Percentiles rank a stretch among this genome's conserved stretches.
These are phyloP conservation scores for Leucaena leucocephala DNA, from an alignment of 306 rosid genomes.

Conservation along the genomic window DNA sequence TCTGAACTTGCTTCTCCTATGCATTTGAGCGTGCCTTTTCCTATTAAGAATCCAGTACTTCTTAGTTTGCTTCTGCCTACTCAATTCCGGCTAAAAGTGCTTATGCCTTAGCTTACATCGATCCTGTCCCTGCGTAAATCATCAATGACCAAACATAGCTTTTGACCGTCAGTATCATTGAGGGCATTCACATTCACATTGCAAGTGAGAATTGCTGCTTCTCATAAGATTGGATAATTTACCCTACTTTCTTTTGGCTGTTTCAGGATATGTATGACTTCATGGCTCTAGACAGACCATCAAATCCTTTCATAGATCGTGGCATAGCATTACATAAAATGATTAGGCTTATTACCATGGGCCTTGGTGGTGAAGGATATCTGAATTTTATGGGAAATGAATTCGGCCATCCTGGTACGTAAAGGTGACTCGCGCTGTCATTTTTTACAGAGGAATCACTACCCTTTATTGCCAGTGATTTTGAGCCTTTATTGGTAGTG, in stretches of 20 bases:
- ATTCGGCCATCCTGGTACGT: slow-evolving; percentile 75
- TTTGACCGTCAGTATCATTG: not conserved
- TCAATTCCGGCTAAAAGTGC: not conserved
- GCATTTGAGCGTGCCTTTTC: slow-evolving; percentile 32
- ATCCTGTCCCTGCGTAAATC: not conserved
- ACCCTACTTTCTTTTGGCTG: slow-evolving; percentile 28
- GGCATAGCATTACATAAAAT: slow-evolving; percentile 96
- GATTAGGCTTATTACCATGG: slow-evolving; percentile 89
- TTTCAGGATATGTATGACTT: slow-evolving; percentile 95
- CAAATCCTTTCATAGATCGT: slow-evolving; percentile 80
- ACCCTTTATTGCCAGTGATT: not conserved
- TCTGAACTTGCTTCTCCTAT: not conserved
- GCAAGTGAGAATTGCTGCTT: slow-evolving; percentile 15
- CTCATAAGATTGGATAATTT: slow-evolving; percentile 12
- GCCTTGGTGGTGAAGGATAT: too few relatives aligned
- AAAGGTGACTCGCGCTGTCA: slow-evolving; percentile 5
- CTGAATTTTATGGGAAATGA: too few relatives aligned
- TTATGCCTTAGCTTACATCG: not conserved
- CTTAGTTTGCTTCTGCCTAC: slow-evolving; percentile 3
- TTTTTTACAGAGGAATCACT: slow-evolving; percentile 33
- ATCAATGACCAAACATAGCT: not conserved
- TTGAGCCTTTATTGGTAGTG: slow-evolving; percentile 29
- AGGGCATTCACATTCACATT: not conserved
- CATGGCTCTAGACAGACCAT: slow-evolving; percentile 87
- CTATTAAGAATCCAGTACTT: slow-evolving; percentile 18